Percentiles rank a stretch among this genome's conserved stretches.
Evolutionary conservation across 2,329 filamentous ascomycete genomes (phyloP).

Genomic region (Aspergillus fischeri): DNA sequence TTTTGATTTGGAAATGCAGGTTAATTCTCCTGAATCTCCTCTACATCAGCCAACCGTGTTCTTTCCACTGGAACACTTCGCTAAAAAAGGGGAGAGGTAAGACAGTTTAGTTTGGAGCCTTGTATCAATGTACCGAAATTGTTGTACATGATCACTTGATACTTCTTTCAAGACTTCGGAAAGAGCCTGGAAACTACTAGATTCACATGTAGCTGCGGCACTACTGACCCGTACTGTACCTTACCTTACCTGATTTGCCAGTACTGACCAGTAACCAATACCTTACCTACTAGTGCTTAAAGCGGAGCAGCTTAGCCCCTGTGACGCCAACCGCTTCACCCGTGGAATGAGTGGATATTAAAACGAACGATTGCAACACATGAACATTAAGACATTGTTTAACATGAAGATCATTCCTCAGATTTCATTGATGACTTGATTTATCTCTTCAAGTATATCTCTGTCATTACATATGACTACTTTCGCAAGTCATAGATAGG

Average conservation of each 20-base stretch:
- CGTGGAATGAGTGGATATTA: background rate
- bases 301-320: constrained; percentile 1
- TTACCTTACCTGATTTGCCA: background rate
- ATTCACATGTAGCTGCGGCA: background rate
- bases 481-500: background rate
- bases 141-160: constrained; percentile 4
- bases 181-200: constrained; percentile 1
- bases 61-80: constrained; percentile 2
- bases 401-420: background rate
- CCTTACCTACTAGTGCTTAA: background rate
- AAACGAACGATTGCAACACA: background rate
- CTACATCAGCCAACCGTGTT: constrained; percentile 8
- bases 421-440: background rate
- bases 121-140: constrained; percentile 5
- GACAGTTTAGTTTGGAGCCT: constrained; percentile 6
- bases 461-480: too few species aligned
- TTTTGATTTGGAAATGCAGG: constrained; percentile 6
- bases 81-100: constrained; percentile 11
- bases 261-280: background rate
- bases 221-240: background rate
- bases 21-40: constrained; percentile 13
- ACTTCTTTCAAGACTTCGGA: background rate
- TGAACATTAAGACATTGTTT: background rate
- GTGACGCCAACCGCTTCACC: constrained; percentile 5
- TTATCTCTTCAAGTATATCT: background rate